Percentiles rank a stretch among this genome's conserved stretches.
Conservation (phyloP, 1,139 yeast genomes). For the Saccharomyces hybrid region DNA sequence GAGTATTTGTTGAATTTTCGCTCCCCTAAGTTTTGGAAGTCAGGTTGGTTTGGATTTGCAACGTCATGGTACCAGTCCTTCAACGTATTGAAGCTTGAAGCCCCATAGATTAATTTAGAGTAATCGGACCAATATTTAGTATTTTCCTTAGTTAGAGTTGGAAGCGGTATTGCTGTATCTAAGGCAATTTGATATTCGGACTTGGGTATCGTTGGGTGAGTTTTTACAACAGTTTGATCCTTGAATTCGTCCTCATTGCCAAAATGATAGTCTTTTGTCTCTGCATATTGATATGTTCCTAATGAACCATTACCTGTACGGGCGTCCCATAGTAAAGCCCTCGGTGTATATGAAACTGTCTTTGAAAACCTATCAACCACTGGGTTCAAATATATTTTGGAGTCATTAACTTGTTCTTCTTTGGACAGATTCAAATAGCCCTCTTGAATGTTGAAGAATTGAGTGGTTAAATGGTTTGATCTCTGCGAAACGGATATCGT, state of each 20-base stretch:
- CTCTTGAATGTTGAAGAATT: constrained; percentile 75
- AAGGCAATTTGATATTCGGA: constrained; percentile 56
- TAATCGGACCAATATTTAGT: constrained; percentile 80
- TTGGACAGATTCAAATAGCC: constrained; percentile 28
- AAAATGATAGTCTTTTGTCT: constrained; percentile 22
- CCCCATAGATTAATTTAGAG: constrained; percentile 58
- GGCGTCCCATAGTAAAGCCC: constrained; percentile 73
- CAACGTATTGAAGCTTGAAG: constrained; percentile 48
- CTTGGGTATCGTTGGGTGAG: constrained; percentile 34
- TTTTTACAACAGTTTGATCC: constrained; percentile 17
- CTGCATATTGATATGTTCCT: constrained; percentile 45
- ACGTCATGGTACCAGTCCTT: constrained; percentile 44
- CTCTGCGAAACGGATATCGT: constrained; percentile 63
- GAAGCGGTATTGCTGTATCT: constrained; percentile 42
- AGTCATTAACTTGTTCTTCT: constrained; percentile 40
- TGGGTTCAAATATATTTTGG: constrained; percentile 40
- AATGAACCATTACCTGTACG: constrained; percentile 58
- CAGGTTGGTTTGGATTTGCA: constrained; percentile 31
- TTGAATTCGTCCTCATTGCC: constrained; percentile 14
- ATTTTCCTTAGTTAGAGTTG: constrained; percentile 35
- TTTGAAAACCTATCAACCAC: constrained; percentile 35
- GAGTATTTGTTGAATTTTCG: constrained; percentile 36
- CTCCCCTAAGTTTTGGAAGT: constrained; percentile 22
- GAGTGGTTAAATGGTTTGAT: constrained; percentile 68
- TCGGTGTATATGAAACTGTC: constrained; percentile 63